Evolutionary conservation across 257 asterid species (phyloP), one percentile per base, ranked within the genome.

Genomic region (Solanum paucissectum): DNA sequence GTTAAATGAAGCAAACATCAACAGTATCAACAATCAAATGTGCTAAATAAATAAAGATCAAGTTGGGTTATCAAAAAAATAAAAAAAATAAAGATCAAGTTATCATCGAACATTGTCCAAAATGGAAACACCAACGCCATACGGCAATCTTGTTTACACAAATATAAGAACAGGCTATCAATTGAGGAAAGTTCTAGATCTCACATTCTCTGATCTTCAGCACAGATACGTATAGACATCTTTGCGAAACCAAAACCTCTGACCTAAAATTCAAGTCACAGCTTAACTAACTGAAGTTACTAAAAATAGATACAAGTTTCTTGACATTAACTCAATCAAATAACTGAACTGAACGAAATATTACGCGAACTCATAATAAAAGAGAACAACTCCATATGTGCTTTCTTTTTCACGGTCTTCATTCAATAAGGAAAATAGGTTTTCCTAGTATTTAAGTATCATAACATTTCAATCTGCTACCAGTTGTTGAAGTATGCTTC

Each of bases 1-100:
- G 90, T 83, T 82, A 89, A 87, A 73, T 62, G 83, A 13, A 58
- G 52, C 86, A 66, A 73, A 86, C 34, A 87, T 81, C 86, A 44
- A 32, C 69, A 29, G 49, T 49, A 87, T 81, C 86, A 44, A 32
- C 69, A 29, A 82, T 49, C 38, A 29, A 49, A 32, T 82, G 44
- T 18, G 86, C 44, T 0, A 81, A 29, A 29, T 81, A 82, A 32
- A 46, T 46, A 82, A 18, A 82, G 42, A 81, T 81, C 85, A 18
- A 81, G 68, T 81, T 81, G 52, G 52, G 52, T 44, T 44, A 44
- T 44, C 52, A 12, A 12, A 44, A 44, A 44, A 44, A 40, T 40
- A 9, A 40, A 40, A 40, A 40, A 81, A 29, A 46, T 46, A 81
- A 16, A 29, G 42, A 82, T 82, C 85, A 49, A 82, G 69, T 82